A percentile compares a stretch with the other conserved stretches of the same genome.
Evolutionary conservation across 768 basidiomycete species (phyloP).

Genomic region (Pleurotus citrinopileatus): DNA sequence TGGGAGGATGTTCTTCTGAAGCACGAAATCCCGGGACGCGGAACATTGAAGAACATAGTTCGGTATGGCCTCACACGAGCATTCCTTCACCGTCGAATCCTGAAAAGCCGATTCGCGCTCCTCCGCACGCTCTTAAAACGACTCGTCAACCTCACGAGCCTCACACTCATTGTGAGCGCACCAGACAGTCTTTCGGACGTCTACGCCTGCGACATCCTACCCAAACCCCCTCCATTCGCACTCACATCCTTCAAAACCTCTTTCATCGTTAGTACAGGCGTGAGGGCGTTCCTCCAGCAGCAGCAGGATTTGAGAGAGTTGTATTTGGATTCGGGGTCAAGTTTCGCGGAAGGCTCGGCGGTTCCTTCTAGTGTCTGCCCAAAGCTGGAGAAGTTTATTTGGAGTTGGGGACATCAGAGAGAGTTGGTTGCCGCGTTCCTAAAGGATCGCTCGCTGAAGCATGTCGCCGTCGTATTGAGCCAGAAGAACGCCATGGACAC

Average conservation of each 20-base stretch:
- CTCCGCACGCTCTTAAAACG: conserved; percentile 4
- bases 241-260: conserved; percentile 2
- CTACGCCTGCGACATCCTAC: not conserved
- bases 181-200: conserved; percentile 4
- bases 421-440: not conserved
- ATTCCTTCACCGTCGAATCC: not conserved
- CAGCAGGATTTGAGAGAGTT: conserved; percentile 2
- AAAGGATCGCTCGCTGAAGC: not conserved
- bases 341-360: not conserved
- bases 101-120: not conserved
- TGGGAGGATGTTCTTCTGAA: conserved; percentile 1
- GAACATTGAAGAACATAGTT: not conserved
- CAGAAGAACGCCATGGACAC: not conserved
- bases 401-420: conserved; percentile 1
- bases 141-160: not conserved
- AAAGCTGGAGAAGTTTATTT: conserved; percentile 1
- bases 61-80: not conserved
- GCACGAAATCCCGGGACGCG: not conserved
- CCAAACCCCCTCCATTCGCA: not conserved
- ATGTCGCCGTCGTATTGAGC: not conserved
- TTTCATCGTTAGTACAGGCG: not conserved
- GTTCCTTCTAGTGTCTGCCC: not conserved
- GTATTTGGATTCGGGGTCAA: not conserved
- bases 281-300: not conserved
- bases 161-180: conserved; percentile 1